These are phyloP conservation scores for Solanum piurae DNA, from an alignment of 257 asterid species.

Conservation along the genomic window DNA sequence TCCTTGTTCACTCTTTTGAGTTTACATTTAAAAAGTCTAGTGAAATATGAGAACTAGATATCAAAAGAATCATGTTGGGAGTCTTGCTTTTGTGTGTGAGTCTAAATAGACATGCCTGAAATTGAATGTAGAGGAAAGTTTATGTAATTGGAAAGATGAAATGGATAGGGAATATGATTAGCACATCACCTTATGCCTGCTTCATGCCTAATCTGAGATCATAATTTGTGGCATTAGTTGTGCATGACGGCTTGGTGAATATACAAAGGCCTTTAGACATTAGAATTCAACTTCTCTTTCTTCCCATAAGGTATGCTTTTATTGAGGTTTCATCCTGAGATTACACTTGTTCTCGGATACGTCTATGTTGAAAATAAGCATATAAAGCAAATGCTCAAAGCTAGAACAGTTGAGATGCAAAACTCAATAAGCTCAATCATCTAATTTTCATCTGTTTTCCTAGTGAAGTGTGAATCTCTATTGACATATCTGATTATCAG, in stretches of 20 bases:
- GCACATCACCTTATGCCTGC: background rate
- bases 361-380: background rate
- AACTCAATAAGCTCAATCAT: background rate
- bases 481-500: background rate
- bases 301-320: background rate
- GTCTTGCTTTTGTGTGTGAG: background rate
- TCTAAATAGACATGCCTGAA: background rate
- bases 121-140: background rate
- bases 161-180: background rate
- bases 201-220: background rate
- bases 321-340: background rate
- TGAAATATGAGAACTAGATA: background rate
- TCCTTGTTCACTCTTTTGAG: background rate
- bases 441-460: background rate
- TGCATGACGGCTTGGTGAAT: background rate
- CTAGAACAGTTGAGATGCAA: background rate
- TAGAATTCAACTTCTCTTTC: background rate
- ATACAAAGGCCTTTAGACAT: background rate
- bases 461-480: background rate
- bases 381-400: background rate
- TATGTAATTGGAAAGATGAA: background rate
- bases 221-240: background rate
- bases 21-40: background rate
- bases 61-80: background rate
- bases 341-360: background rate